Percentiles rank a stretch among this genome's conserved stretches.
Evolutionary conservation across 1,284 basidiomycete genomes (phyloP).

Genomic region (Lentinula novae-zelandiae): DNA sequence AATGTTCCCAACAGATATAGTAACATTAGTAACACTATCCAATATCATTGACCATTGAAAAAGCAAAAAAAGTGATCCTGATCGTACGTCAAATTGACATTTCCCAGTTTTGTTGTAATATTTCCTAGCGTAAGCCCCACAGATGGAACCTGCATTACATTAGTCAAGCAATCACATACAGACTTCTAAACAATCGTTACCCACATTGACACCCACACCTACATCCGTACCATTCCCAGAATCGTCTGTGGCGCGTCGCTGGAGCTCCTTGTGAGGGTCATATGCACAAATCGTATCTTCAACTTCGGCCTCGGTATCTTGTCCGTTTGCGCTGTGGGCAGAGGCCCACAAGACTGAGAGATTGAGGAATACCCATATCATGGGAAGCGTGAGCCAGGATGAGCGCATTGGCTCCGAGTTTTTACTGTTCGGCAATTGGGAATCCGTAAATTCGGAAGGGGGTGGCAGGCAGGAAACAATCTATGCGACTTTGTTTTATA

Average conservation of each 20-base stretch:
- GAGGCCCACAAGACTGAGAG: background rate
- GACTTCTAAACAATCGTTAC: background rate
- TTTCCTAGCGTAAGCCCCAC: slow-evolving; percentile 18
- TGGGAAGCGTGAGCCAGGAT: background rate
- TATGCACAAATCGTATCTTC: background rate
- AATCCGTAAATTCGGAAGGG: background rate
- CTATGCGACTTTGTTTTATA: background rate
- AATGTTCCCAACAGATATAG: slow-evolving; percentile 18
- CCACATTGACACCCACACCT: slow-evolving; percentile 7
- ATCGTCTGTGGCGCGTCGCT: slow-evolving; percentile 10
- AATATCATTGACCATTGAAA: background rate
- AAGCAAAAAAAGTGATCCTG: background rate
- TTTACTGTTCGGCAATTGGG: no score
- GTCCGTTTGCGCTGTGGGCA: background rate
- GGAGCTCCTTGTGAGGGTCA: background rate
- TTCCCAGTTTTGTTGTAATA: slow-evolving; percentile 20
- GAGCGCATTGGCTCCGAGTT: background rate
- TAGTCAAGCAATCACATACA: background rate
- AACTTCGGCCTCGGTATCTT: background rate
- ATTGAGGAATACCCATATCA: background rate
- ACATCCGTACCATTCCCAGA: slow-evolving; percentile 6
- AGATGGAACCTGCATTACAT: slow-evolving; percentile 13
- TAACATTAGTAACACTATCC: slow-evolving; percentile 18
- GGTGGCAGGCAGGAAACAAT: background rate
- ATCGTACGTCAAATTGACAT: slow-evolving; percentile 19